These are phyloP conservation scores for Chlamydomonas asymmetrica DNA, from an alignment of 139 green algal genomes.

Conservation along the genomic window DNA sequence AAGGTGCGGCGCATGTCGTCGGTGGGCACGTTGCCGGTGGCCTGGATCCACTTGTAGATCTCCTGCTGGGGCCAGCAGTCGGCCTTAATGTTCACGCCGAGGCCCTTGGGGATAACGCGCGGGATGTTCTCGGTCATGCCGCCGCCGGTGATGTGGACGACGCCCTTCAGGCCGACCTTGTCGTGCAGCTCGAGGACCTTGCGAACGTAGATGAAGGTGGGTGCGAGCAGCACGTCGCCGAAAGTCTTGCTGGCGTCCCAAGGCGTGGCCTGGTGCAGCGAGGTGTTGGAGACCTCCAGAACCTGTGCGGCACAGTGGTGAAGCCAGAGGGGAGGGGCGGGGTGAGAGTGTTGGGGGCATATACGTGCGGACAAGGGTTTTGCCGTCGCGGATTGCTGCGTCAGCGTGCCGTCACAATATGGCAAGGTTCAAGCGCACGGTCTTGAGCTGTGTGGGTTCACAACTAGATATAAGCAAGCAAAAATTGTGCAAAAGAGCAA, in stretches of 20 bases:
- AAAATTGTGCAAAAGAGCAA: background rate
- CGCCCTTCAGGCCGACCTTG: slow-evolving; percentile 61
- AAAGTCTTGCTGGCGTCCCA: slow-evolving; percentile 61
- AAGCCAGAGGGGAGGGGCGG: too few relatives aligned
- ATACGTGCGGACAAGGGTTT: too few relatives aligned
- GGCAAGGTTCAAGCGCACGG: too few relatives aligned
- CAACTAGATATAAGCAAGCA: too few relatives aligned
- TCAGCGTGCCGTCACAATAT: too few relatives aligned
- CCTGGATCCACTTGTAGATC: slow-evolving; percentile 64
- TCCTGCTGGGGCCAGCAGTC: slow-evolving; percentile 58
- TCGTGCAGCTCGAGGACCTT: slow-evolving; percentile 48
- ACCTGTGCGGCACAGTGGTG: background rate
- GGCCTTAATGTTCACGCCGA: slow-evolving; percentile 63
- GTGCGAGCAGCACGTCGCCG: slow-evolving; percentile 67
- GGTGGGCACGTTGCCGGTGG: slow-evolving; percentile 67
- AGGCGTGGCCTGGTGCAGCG: slow-evolving; percentile 61
- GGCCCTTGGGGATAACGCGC: slow-evolving; percentile 87
- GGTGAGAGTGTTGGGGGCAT: too few relatives aligned
- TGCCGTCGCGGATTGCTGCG: too few relatives aligned
- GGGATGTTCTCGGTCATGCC: slow-evolving; percentile 98
- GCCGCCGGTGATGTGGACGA: slow-evolving; percentile 98
- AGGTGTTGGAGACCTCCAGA: slow-evolving; percentile 62
- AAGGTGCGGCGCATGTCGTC: slow-evolving; percentile 97
- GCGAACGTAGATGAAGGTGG: slow-evolving; percentile 70
- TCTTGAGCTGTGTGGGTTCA: too few relatives aligned